Percentiles rank a stretch among this genome's conserved stretches.
Evolutionary conservation across 208 protist genomes (phyloP).

Genomic region (Leishmania mexicana): DNA sequence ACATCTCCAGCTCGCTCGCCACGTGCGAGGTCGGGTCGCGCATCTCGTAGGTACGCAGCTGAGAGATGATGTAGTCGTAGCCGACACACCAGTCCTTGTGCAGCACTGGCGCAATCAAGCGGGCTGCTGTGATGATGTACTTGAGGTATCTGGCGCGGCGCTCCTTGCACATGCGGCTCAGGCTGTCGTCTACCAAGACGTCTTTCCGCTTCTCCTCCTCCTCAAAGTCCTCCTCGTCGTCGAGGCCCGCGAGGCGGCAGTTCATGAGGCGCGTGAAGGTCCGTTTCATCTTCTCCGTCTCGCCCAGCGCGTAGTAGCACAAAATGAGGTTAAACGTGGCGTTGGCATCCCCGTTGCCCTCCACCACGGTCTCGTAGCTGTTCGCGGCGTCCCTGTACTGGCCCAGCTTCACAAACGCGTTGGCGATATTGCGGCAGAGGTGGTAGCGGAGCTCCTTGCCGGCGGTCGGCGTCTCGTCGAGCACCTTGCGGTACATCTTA

Average conservation of each 20-base stretch:
- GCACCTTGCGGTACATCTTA: slow-evolving; percentile 97
- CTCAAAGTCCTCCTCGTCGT: slow-evolving; percentile 86
- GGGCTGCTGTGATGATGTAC: slow-evolving; percentile 91
- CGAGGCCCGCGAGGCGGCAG: slow-evolving; percentile 61
- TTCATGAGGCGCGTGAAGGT: slow-evolving; percentile 91
- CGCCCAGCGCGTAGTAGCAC: slow-evolving; percentile 97
- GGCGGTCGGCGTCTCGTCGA: slow-evolving; percentile 93
- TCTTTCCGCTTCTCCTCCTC: slow-evolving; percentile 85
- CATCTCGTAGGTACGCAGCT: slow-evolving; percentile 90
- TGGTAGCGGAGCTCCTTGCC: slow-evolving; percentile 94
- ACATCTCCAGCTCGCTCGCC: slow-evolving; percentile 95
- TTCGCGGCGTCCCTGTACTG: slow-evolving; percentile 96
- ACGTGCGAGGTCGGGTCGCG: slow-evolving; percentile 87
- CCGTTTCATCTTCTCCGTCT: slow-evolving; percentile 94
- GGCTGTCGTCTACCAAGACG: slow-evolving; percentile 81
- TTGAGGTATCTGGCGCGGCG: slow-evolving; percentile 77
- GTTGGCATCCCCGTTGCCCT: slow-evolving; percentile 89
- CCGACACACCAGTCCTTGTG: slow-evolving; percentile 92
- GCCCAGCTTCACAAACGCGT: slow-evolving; percentile 96
- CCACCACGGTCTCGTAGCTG: slow-evolving; percentile 95
- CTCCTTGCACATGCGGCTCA: slow-evolving; percentile 84
- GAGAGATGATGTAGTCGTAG: slow-evolving; percentile 96
- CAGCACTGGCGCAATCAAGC: slow-evolving; percentile 95
- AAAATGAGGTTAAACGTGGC: slow-evolving; percentile 96
- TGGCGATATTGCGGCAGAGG: slow-evolving; percentile 97